These are phyloP conservation scores for Ilyonectria mors-panacis DNA, from an alignment of 2,329 filamentous ascomycete genomes.

Conservation along the genomic window DNA sequence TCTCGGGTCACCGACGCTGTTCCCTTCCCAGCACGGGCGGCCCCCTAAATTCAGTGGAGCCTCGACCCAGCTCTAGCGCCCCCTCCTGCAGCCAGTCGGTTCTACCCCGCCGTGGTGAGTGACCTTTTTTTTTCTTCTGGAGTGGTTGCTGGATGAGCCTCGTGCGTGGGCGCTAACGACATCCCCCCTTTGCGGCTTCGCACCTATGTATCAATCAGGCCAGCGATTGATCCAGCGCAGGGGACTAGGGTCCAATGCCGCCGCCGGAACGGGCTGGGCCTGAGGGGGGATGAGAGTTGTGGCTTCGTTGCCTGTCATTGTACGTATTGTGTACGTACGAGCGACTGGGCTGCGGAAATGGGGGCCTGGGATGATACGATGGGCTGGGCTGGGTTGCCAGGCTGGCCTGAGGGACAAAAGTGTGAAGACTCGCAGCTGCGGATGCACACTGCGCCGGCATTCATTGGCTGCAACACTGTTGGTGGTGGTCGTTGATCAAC, in stretches of 20 bases:
- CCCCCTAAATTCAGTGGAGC: slow-evolving; percentile 11
- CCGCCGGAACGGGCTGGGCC: slow-evolving; percentile 24
- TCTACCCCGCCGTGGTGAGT: slow-evolving; percentile 26
- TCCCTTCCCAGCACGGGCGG: not conserved
- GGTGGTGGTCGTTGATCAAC: slow-evolving; percentile 10
- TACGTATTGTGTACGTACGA: not conserved
- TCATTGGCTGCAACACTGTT: slow-evolving; percentile 9
- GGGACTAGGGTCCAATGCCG: slow-evolving; percentile 36
- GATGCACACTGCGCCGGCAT: slow-evolving; percentile 11
- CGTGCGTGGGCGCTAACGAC: slow-evolving; percentile 21
- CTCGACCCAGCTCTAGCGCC: slow-evolving; percentile 16
- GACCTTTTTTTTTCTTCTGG: not conserved
- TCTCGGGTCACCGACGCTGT: slow-evolving; percentile 18
- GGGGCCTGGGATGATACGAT: slow-evolving; percentile 27
- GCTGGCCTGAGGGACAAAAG: slow-evolving; percentile 3
- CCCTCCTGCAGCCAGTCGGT: slow-evolving; percentile 1
- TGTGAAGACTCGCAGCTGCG: slow-evolving; percentile 4
- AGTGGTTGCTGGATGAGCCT: slow-evolving; percentile 27
- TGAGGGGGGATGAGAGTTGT: slow-evolving; percentile 14
- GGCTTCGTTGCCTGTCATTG: not conserved
- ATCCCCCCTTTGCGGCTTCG: slow-evolving; percentile 23
- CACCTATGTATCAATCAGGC: slow-evolving; percentile 41
- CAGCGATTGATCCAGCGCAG: slow-evolving; percentile 24
- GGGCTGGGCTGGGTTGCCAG: not conserved
- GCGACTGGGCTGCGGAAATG: slow-evolving; percentile 12